Evolutionary conservation across 1,284 basidiomycete species (phyloP).

Genomic region (Thecaphora thlaspeos): DNA sequence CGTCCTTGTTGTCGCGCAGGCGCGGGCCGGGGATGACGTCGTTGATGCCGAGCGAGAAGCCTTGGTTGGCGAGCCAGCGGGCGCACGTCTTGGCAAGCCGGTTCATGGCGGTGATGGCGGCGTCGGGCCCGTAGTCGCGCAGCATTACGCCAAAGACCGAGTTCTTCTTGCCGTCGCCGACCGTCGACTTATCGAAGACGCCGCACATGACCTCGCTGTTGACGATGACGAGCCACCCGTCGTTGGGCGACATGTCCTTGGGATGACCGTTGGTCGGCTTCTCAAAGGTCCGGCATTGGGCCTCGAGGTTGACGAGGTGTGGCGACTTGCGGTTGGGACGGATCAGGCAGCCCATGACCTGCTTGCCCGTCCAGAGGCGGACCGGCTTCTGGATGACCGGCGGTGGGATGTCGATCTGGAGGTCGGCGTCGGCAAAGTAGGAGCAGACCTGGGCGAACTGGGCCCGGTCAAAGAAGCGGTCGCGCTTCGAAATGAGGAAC

Average conservation of each 20-base stretch:
- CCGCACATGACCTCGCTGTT: slow-evolving; percentile 99
- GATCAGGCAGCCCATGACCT: slow-evolving; percentile 95
- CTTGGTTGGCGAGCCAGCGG: slow-evolving; percentile 91
- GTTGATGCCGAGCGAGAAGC: slow-evolving; percentile 97
- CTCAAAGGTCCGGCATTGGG: slow-evolving; percentile 89
- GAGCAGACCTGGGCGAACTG: slow-evolving; percentile 97
- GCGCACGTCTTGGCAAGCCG: slow-evolving; percentile 92
- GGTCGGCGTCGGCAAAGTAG: slow-evolving; percentile 85
- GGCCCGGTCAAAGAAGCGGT: slow-evolving; percentile 87
- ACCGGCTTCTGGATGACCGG: slow-evolving; percentile 92
- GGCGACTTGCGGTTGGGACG: slow-evolving; percentile 82
- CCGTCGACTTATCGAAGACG: slow-evolving; percentile 97
- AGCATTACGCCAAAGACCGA: slow-evolving; percentile 98
- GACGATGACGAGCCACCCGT: slow-evolving; percentile 94
- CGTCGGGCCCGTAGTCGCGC: slow-evolving; percentile 92
- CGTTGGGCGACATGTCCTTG: slow-evolving; percentile 87
- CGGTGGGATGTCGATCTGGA: slow-evolving; percentile 92
- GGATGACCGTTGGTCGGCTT: slow-evolving; percentile 69
- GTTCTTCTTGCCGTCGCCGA: slow-evolving; percentile 98
- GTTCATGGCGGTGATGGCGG: slow-evolving; percentile 94
- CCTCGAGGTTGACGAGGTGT: slow-evolving; percentile 82
- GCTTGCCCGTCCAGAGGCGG: slow-evolving; percentile 96
- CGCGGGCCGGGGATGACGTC: slow-evolving; percentile 94
- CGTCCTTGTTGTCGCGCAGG: slow-evolving; percentile 78
- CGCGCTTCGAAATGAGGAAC: slow-evolving; percentile 87